Percentiles rank a stretch among this genome's conserved stretches.
These are phyloP conservation scores for Stephanodiscus minutulus DNA, from an alignment of 108 stramenopile genomes.

Conservation along the genomic window DNA sequence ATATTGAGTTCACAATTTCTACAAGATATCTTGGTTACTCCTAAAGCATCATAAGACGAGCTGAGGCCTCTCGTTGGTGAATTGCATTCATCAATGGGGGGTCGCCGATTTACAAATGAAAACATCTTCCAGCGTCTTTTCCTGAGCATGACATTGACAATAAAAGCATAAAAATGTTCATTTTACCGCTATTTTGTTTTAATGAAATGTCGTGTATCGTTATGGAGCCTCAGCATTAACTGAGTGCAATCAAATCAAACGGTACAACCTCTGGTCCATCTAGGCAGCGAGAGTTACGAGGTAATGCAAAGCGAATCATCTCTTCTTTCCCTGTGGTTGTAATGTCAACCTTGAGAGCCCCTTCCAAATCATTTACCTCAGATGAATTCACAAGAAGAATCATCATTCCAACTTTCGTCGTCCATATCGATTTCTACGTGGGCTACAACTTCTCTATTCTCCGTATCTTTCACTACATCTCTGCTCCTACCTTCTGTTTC, in stretches of 20 bases:
- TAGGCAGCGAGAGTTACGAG: neutral
- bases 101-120: neutral
- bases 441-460: constrained; percentile 15
- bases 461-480: neutral
- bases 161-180: neutral
- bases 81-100: neutral
- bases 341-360: neutral
- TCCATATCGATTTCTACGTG: constrained; percentile 29
- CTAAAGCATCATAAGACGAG: neutral
- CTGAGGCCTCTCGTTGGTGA: neutral
- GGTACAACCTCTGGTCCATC: neutral
- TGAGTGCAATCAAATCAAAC: neutral
- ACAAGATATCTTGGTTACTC: neutral
- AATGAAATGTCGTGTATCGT: too few relatives aligned
- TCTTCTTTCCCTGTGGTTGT: neutral
- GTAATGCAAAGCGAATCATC: neutral
- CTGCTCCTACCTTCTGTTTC: constrained; percentile 11
- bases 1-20: constrained; percentile 1
- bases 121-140: neutral
- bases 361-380: neutral
- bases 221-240: too few relatives aligned
- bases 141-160: neutral
- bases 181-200: neutral
- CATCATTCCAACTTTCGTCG: constrained; percentile 28
- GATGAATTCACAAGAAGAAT: constrained; percentile 31